Conservation (phyloP, 345 rosid species). For the Anacardium occidentale region DNA sequence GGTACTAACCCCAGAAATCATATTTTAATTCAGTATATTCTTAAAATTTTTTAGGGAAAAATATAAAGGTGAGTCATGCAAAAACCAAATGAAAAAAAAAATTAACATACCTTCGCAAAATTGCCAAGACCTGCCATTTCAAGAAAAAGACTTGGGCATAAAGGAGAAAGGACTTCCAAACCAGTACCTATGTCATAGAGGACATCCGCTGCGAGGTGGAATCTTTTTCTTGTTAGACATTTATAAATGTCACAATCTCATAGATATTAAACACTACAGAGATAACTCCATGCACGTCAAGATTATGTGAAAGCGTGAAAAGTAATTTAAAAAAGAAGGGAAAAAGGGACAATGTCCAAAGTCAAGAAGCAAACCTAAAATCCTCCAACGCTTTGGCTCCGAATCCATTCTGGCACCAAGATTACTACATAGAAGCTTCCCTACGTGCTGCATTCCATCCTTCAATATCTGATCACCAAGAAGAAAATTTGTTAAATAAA, state of each 20-base stretch:
- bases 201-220: slow-evolving; percentile 69
- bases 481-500: background rate
- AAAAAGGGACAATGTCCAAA: background rate
- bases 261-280: background rate
- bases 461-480: slow-evolving; percentile 61
- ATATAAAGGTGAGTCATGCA: background rate
- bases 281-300: slow-evolving; percentile 14
- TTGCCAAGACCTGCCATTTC: slow-evolving; percentile 97
- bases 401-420: slow-evolving; percentile 98
- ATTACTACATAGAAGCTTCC: slow-evolving; percentile 88
- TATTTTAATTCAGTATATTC: background rate
- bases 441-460: slow-evolving; percentile 97
- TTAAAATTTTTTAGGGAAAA: background rate
- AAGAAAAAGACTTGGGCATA: slow-evolving; percentile 88
- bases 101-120: slow-evolving; percentile 65
- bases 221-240: slow-evolving; percentile 11
- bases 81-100: slow-evolving; percentile 1
- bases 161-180: slow-evolving; percentile 84
- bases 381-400: slow-evolving; percentile 92
- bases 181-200: slow-evolving; percentile 93
- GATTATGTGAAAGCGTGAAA: background rate
- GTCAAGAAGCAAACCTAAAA: slow-evolving; percentile 52
- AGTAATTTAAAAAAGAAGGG: background rate
- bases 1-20: background rate
- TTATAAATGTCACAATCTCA: background rate